Evolutionary conservation across 2,329 filamentous ascomycete species (phyloP), one percentile per base, ranked within the genome.

Genomic region (Xylariales sp.): DNA sequence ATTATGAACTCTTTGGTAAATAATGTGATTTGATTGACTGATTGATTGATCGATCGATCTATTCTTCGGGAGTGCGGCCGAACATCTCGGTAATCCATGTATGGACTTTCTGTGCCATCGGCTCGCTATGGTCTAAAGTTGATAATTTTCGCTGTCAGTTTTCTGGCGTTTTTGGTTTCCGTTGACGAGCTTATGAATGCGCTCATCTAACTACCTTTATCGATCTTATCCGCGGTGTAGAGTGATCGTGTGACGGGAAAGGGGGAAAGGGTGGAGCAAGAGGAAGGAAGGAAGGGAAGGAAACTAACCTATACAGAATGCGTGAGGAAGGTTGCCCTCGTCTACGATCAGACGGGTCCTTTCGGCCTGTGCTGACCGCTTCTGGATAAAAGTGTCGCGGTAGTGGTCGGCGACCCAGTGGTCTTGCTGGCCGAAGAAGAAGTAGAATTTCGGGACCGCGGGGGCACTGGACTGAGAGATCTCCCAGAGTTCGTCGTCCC

Each of bases 401-500:
- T 83, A 81, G 57, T 83, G 80, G 55, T 87, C 80, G 2, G 86
- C 85, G 1, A 91, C 87, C 89, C 89, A 91, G 64, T 89, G 84
- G 68, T 91, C 89, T 58, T 85, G 78, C 68, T 84, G 80, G 1
- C 84, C 89, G 70, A 89, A 91, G 57, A 89, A 86, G 70, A 90
- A 83, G 70, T 86, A 85, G 72, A 90, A 86, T 68, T 84, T 87
- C 0, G 83, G 84, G 45, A 5, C 34, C 30, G 49, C 23, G 28
- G 67, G 57, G 18, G 70, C 48, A 18, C 66, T 68, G 73, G 76
- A 74, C 16, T 71, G 69, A 61, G 74, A 71, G 30, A 82, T 78
- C 57, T 85, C 86, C 87, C 88, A 91, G 32, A 91, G 78, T 69
- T 86, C 85, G 28, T 86, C 83, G 9, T 83, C 83, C 89, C 89